phyloP scores from a whole-genome alignment of 345 rosid species.

The Pelargonium nanum region DNA sequence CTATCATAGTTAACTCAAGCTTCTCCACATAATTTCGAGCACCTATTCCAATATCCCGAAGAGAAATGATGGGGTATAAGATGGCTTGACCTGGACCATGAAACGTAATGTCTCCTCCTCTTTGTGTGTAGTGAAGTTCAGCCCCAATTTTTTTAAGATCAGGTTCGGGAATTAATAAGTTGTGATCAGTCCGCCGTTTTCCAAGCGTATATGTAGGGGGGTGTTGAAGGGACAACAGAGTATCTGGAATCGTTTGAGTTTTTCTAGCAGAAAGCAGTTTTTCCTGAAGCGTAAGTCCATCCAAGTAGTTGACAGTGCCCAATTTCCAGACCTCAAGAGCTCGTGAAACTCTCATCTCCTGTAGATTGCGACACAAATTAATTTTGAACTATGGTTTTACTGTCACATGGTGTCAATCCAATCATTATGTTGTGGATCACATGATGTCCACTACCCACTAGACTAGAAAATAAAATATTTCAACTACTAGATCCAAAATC shows the following conservation, averaged over 20 bases:
- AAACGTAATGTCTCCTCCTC: conserved; percentile 89
- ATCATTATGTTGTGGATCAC: too few relatives aligned
- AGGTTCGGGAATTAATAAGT: conserved; percentile 49
- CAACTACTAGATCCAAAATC: too few relatives aligned
- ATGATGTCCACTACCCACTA: too few relatives aligned
- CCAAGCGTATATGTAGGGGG: conserved; percentile 83
- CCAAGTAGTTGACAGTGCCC: conserved; percentile 61
- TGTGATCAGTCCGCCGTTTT: conserved; percentile 65
- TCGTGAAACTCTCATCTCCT: conserved; percentile 53
- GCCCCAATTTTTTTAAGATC: conserved; percentile 67
- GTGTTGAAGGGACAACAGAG: conserved; percentile 68
- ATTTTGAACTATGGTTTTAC: background rate
- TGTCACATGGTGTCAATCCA: too few relatives aligned
- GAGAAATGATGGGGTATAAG: conserved; percentile 66
- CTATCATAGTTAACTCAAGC: conserved; percentile 66
- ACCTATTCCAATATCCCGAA: conserved; percentile 59
- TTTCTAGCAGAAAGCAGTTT: conserved; percentile 51
- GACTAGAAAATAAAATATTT: too few relatives aligned
- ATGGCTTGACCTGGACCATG: conserved; percentile 86
- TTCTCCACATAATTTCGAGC: conserved; percentile 73
- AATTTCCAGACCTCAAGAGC: conserved; percentile 63
- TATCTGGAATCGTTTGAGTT: conserved; percentile 42
- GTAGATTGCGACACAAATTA: conserved; percentile 9
- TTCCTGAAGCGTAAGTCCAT: conserved; percentile 75
- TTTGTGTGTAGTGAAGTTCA: conserved; percentile 75